Base-by-base conservation (phyloP, 345 rosid genomes). In the Cardamine resedifolia region DNA sequence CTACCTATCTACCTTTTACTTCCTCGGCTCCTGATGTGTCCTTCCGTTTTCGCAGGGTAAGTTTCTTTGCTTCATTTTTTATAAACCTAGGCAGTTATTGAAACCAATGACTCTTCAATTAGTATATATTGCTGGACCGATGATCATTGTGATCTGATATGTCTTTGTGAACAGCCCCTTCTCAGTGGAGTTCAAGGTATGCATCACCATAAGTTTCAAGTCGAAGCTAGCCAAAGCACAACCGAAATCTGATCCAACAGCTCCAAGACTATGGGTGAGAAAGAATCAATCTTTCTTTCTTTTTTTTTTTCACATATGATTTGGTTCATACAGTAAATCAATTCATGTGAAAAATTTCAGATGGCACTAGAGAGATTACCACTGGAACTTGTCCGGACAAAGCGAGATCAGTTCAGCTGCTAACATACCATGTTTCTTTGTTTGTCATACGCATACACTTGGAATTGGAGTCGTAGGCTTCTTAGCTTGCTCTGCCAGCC, bases 201-300 rank as follows among this genome's bases (percentile, higher is more conserved):
- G 86, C 47, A 65, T 94, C 69, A 84, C 87, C 33, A 83, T 94
- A 75, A 83, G 57, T 77, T 94, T 94, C 63, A 81, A 77, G 72
- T 89, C 96, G 3, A 88, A 89, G 48, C 60, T 86, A 38, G 80
- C 87, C 45, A 86, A 84, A 78, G 80, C 81, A 80, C 86, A 89
- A 48, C 59, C 81, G 6, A 94, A 85, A 74, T 80, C 91, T 23
- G 96, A 91, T 79, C 96, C 98, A 38, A 85, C 83, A 64, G 82
- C 88, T 73, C 98, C 98, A 38, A 83, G 98, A 80, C 80, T 94
- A 4, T 94, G 98, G 98, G 97, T 94, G 76, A 78, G 85, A 39
- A 50, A 38, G 2, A 53, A 73, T 63, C 19, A 7, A 55, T 47
- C 51, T 8, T 28, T 48, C 7, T 10, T 34, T 3, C 24, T 55